Conservation (phyloP, 495 filamentous ascomycete species). For the Aspergillus nidulans region DNA sequence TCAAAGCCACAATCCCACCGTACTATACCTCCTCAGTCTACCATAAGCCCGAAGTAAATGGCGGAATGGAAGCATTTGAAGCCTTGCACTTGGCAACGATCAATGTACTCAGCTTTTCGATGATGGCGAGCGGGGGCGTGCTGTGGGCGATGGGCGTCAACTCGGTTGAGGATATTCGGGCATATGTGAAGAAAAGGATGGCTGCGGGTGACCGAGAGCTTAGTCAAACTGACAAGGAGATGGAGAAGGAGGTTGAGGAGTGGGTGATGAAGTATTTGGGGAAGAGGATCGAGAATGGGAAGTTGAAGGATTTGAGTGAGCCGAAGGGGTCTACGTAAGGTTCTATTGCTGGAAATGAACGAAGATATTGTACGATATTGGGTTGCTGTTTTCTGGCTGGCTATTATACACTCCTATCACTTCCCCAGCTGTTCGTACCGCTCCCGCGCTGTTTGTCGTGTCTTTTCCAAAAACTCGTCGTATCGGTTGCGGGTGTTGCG, state of each 20-base stretch:
- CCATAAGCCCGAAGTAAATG: slow-evolving; percentile 43
- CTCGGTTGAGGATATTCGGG: slow-evolving; percentile 62
- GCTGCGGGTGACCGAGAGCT: slow-evolving; percentile 21
- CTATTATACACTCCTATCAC: slow-evolving; percentile 1
- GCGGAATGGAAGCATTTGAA: slow-evolving; percentile 64
- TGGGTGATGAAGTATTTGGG: slow-evolving; percentile 63
- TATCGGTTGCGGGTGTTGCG: slow-evolving; percentile 66
- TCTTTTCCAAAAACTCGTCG: slow-evolving; percentile 71
- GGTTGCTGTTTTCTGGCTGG: neutral
- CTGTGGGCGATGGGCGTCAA: slow-evolving; percentile 71
- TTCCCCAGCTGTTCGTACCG: slow-evolving; percentile 61
- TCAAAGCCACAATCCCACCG: slow-evolving; percentile 50
- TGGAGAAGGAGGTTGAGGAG: slow-evolving; percentile 65
- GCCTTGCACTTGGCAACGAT: slow-evolving; percentile 80
- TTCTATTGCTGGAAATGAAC: neutral
- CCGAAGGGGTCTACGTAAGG: slow-evolving; percentile 5
- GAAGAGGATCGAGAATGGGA: slow-evolving; percentile 45
- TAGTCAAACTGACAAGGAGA: slow-evolving; percentile 47
- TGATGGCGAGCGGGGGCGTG: slow-evolving; percentile 63
- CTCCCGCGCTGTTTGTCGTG: slow-evolving; percentile 73
- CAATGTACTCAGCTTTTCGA: slow-evolving; percentile 65
- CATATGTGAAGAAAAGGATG: slow-evolving; percentile 43
- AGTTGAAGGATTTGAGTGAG: slow-evolving; percentile 23
- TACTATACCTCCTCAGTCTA: slow-evolving; percentile 59
- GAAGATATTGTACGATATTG: slow-evolving; percentile 1